phyloP scores from a whole-genome alignment of 768 basidiomycete species.

The Xerocomus brunneocitrinus region DNA sequence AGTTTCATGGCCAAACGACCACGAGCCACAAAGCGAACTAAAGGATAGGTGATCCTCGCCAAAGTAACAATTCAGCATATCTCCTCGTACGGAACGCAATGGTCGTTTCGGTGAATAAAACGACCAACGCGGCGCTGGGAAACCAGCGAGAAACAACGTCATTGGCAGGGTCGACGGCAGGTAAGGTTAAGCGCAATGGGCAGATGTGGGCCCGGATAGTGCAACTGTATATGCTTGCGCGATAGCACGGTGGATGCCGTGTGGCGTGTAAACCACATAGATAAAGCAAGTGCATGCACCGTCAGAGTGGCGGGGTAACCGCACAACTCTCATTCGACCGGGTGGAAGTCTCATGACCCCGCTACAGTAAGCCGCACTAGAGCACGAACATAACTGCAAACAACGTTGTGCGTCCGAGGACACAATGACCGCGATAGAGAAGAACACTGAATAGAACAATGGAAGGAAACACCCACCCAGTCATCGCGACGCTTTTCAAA shows the following conservation, averaged over 20 bases:
- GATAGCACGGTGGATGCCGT: too few relatives aligned
- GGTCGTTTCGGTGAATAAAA: background rate
- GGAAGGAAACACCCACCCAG: conserved; percentile 17
- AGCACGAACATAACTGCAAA: background rate
- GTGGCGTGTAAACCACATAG: background rate
- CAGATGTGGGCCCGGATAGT: background rate
- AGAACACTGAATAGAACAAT: conserved; percentile 2
- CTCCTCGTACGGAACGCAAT: conserved; percentile 18
- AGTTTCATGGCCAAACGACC: conserved; percentile 20
- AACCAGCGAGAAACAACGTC: conserved; percentile 9
- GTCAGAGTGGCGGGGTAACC: too few relatives aligned
- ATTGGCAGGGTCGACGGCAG: background rate
- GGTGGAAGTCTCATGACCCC: background rate
- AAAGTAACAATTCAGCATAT: background rate
- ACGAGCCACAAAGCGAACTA: conserved; percentile 30
- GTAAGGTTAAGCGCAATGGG: background rate
- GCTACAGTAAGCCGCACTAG: background rate
- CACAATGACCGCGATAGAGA: conserved; percentile 22
- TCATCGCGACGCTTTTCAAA: conserved; percentile 29
- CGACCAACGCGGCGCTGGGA: conserved; percentile 1
- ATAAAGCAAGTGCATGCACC: too few relatives aligned
- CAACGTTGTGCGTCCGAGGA: conserved; percentile 11
- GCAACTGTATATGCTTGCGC: background rate
- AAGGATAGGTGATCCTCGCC: conserved; percentile 11
- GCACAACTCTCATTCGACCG: background rate